Base-by-base conservation (phyloP, 345 rosid genomes). In the Eucalyptus melliodora region DNA sequence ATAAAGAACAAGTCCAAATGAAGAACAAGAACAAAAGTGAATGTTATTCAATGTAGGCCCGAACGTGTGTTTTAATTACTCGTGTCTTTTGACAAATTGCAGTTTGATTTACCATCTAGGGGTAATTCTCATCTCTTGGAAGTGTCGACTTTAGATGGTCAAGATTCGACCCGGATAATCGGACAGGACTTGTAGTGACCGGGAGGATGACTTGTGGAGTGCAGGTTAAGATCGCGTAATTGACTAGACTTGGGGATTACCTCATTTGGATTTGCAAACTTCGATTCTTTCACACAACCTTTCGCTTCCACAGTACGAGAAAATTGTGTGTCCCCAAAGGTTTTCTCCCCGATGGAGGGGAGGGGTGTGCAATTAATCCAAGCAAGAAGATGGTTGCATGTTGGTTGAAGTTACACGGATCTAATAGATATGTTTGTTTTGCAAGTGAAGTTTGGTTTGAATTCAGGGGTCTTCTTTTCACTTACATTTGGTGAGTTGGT, bases 391-490 rank as follows among this genome's bases (percentile, higher is more conserved):
- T 77, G 85, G 90, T 88, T 87, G 85, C 89, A 86, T 27, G 93
- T 92, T 89, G 87, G 93, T 89, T 92, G 92, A 62, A 87, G 89
- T 69, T 87, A 88, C 83, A 87, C 47, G 88, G 72, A 47, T 34
- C 62, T 77, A 50, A 62, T 92, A 91, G 91, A 62, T 49, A 24
- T 88, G 89, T 90, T 93, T 94, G 93, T 86, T 90, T 92, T 94
- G 94, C 89, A 93, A 91, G 94, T 89, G 92, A 94, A 90, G 97
- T 94, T 95, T 94, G 97, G 97, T 94, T 94, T 92, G 96, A 94
- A 93, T 91, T 86, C 89, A 69, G 92, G 86, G 42, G 87, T 65
- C 91, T 85, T 80, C 85, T 80, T 86, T 89, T 91, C 89, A 86
- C 86, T 91, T 91, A 90, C 44, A 62, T 91, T 90, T 80, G 94